Evolutionary conservation across 2,329 filamentous ascomycete genomes (phyloP).

Genomic region (Diaporthe sp.): DNA sequence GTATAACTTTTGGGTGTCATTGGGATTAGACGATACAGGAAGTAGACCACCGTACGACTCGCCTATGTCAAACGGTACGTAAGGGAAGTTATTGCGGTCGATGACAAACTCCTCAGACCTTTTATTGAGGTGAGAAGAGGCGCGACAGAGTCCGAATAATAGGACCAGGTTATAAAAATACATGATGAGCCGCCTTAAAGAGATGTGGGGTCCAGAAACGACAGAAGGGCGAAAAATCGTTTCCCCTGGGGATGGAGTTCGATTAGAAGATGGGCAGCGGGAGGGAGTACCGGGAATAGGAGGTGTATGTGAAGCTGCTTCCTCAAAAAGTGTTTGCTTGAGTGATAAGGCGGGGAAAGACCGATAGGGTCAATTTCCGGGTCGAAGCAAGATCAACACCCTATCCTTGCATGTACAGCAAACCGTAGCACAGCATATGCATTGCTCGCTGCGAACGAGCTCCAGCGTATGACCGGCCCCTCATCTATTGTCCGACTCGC

Average conservation of each 20-base stretch:
- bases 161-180: neutral
- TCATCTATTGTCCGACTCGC: neutral
- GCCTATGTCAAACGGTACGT: conserved; percentile 75
- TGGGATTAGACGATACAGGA: conserved; percentile 64
- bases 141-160: neutral
- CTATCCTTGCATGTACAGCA: conserved; percentile 3
- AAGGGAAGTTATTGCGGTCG: conserved; percentile 73
- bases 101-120: conserved; percentile 66
- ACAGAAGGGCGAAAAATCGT: neutral
- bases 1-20: conserved; percentile 61
- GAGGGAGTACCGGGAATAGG: neutral
- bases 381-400: neutral
- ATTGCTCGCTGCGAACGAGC: neutral
- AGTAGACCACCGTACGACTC: conserved; percentile 74
- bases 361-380: neutral
- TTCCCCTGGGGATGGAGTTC: too few species aligned
- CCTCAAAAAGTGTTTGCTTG: neutral
- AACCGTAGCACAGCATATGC: neutral
- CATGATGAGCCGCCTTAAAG: neutral
- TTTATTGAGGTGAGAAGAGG: conserved; percentile 46
- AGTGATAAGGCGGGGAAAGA: conserved; percentile 10
- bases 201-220: neutral
- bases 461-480: neutral
- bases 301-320: neutral
- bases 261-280: too few species aligned